Conservation (phyloP, 176 grass and related monocot genomes). For the Avena eriantha region DNA sequence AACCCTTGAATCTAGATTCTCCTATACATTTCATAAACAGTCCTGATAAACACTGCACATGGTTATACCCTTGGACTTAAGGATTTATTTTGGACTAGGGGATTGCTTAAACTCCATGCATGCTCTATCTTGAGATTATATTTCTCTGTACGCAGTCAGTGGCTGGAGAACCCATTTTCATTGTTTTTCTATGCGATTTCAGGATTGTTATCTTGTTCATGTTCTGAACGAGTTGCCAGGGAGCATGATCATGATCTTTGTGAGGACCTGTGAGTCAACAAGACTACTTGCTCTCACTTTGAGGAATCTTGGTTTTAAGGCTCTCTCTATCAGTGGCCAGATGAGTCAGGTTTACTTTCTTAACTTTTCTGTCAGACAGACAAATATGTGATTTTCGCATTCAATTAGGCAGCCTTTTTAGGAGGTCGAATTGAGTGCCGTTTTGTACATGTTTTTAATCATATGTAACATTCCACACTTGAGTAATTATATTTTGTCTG, state of each 20-base stretch:
- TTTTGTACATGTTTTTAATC: slow-evolving; percentile 21
- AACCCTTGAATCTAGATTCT: not conserved
- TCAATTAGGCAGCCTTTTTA: slow-evolving; percentile 6
- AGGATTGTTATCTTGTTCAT: slow-evolving; percentile 95
- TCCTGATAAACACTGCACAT: not conserved
- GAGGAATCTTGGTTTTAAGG: slow-evolving; percentile 80
- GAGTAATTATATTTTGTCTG: not conserved
- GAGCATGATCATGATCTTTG: slow-evolving; percentile 83
- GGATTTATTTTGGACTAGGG: not conserved
- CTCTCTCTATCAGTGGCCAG: slow-evolving; percentile 85
- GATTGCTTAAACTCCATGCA: not conserved
- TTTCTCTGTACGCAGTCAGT: not conserved
- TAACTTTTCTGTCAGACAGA: not conserved
- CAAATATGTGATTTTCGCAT: slow-evolving; percentile 6
- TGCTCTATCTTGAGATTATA: not conserved
- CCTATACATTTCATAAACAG: not conserved
- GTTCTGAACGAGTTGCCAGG: slow-evolving; percentile 71
- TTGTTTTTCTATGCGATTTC: slow-evolving; percentile 14
- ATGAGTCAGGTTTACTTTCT: slow-evolving; percentile 77
- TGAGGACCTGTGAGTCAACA: slow-evolving; percentile 82
- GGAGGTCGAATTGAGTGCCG: not conserved
- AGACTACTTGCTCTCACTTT: slow-evolving; percentile 69
- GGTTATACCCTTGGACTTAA: not conserved
- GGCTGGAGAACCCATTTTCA: not conserved
- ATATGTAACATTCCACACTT: not conserved